Base-by-base conservation (phyloP, 1,284 basidiomycete species). In the Trichosporon ovoides region DNA sequence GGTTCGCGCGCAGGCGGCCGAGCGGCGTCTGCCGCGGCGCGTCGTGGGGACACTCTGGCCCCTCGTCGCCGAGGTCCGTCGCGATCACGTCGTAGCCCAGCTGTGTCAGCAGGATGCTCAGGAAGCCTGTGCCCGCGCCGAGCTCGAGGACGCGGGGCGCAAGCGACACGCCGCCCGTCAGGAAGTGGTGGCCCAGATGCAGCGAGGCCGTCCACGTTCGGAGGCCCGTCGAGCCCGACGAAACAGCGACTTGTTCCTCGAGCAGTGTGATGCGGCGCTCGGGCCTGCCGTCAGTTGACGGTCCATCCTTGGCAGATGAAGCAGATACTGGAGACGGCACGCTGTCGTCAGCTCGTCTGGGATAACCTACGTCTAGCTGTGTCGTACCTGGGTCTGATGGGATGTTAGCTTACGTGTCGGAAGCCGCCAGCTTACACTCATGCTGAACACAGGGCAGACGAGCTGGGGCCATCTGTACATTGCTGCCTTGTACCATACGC, bases 61-160 rank as follows among this genome's bases (percentile, higher is more conserved):
- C 80, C 3, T 75, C 75, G 4, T 74, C 71, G 12, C 67, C 71
- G 34, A 75, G 70, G 59, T 83, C 84, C 22, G 84, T 84, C 28
- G 85, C 84, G 11, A 92, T 75, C 73, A 98, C 96, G 71, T 93
- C 87, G 76, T 55, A 38, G 0, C 69, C 72, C 0, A 69, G 53
- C 55, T 74, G 71, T 6, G 68, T 66, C 3, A 77, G 62, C 13
- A 77, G 62, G 35, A 70, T 65, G 0, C 72, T 73, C 7, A 79
- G 60, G 56, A 78, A 75, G 0, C 77, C 77, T 11, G 75, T 75
- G 1, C 77, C 77, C 7, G 75, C 68, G 10, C 77, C 77, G 6
- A 78, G 66, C 66, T 79, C 77, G 6, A 79, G 36, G 1, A 73
- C 59, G 4, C 56, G 57, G 10, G 58, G 19, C 12, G 43, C 24